These are phyloP conservation scores for Tillandsia fasciculata DNA, from an alignment of 176 grass and related monocot genomes.

Conservation along the genomic window DNA sequence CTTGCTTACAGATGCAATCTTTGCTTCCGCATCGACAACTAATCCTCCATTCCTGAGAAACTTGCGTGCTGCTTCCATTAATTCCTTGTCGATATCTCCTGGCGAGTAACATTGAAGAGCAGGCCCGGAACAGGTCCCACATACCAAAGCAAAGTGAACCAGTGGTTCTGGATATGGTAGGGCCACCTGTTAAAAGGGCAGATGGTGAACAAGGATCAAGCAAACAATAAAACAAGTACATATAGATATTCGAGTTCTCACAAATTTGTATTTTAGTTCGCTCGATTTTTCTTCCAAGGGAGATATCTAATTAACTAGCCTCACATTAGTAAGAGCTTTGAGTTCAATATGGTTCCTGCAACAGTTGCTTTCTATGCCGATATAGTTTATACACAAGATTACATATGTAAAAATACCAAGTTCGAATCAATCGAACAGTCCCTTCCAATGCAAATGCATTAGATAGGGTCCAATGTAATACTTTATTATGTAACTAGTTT, in stretches of 20 bases:
- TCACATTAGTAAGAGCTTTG: too few relatives aligned
- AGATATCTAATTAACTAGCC: too few relatives aligned
- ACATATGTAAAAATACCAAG: too few relatives aligned
- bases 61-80: constrained; percentile 71
- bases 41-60: constrained; percentile 78
- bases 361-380: too few relatives aligned
- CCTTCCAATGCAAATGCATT: too few relatives aligned
- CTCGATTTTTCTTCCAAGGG: too few relatives aligned
- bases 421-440: too few relatives aligned
- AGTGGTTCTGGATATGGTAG: constrained; percentile 78
- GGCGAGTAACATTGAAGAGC: constrained; percentile 80
- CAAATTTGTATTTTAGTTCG: too few relatives aligned
- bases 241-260: not conserved
- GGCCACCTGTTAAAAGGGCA: constrained; percentile 50
- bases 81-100: constrained; percentile 85
- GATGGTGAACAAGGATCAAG: constrained; percentile 2
- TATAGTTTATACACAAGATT: too few relatives aligned
- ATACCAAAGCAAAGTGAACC: constrained; percentile 95
- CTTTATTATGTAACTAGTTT: too few relatives aligned
- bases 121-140: constrained; percentile 79
- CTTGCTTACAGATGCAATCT: constrained; percentile 57
- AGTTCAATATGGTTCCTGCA: too few relatives aligned
- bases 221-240: not conserved
- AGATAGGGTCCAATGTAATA: too few relatives aligned
- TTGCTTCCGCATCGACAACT: constrained; percentile 57